Conservation (phyloP, 1,139 yeast genomes). For the Suhomyces bolitotheri region DNA sequence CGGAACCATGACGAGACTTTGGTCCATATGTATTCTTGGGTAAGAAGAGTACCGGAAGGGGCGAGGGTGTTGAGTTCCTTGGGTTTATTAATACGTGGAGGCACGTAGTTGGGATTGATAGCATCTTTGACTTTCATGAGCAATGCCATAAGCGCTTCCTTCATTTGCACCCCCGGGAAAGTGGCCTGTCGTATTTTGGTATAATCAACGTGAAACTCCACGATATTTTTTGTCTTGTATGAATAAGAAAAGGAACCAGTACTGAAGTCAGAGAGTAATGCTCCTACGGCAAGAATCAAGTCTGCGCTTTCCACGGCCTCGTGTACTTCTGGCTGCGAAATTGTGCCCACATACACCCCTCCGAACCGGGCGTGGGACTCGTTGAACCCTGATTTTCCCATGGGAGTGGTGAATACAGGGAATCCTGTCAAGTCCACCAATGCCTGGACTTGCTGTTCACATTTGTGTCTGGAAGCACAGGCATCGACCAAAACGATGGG, state of each 20-base stretch:
- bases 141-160: slow-evolving; percentile 26
- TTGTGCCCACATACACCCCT: slow-evolving; percentile 24
- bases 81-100: slow-evolving; percentile 15
- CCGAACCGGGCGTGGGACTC: slow-evolving; percentile 21
- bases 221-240: slow-evolving; percentile 36
- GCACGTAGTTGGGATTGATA: slow-evolving; percentile 12
- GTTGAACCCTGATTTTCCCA: slow-evolving; percentile 23
- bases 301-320: slow-evolving; percentile 22
- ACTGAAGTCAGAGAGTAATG: slow-evolving; percentile 41
- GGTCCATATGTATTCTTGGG: slow-evolving; percentile 84
- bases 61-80: slow-evolving; percentile 25
- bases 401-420: slow-evolving; percentile 23
- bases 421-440: slow-evolving; percentile 35
- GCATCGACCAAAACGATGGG: slow-evolving; percentile 41
- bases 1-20: slow-evolving; percentile 70
- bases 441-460: slow-evolving; percentile 31
- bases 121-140: slow-evolving; percentile 11
- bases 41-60: slow-evolving; percentile 35
- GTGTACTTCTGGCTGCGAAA: slow-evolving; percentile 22
- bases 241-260: slow-evolving; percentile 44
- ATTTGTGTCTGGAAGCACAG: slow-evolving; percentile 37
- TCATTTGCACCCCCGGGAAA: slow-evolving; percentile 40
- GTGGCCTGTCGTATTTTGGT: slow-evolving; percentile 38
- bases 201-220: slow-evolving; percentile 43
- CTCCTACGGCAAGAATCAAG: slow-evolving; percentile 25